A percentile compares a stretch with the other conserved stretches of the same genome.
These are phyloP conservation scores for Lodderomyces orthopsilosis DNA, from an alignment of 1,139 yeast species.

Conservation along the genomic window DNA sequence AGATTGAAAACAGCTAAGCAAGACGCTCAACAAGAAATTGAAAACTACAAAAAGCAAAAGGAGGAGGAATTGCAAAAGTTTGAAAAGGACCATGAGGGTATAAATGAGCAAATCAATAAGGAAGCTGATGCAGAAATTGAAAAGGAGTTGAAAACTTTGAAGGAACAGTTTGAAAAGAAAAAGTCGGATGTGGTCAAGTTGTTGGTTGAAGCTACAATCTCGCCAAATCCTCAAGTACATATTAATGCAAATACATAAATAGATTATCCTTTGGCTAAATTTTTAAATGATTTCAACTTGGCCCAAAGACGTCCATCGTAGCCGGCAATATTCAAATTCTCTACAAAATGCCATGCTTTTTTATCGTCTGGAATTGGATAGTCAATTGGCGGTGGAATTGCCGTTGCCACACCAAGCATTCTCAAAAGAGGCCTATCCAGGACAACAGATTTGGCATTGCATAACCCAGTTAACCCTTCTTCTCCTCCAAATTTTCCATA, in stretches of 20 bases:
- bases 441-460: slow-evolving; percentile 82
- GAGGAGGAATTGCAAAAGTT: slow-evolving; percentile 75
- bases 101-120: slow-evolving; percentile 64
- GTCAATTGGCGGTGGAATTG: slow-evolving; percentile 84
- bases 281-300: slow-evolving; percentile 40
- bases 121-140: slow-evolving; percentile 68
- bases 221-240: slow-evolving; percentile 81
- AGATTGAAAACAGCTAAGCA: slow-evolving; percentile 91
- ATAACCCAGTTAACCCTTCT: slow-evolving; percentile 88
- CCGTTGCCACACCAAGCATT: slow-evolving; percentile 59
- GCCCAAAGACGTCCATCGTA: slow-evolving; percentile 77
- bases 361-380: slow-evolving; percentile 82
- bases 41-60: slow-evolving; percentile 79
- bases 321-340: slow-evolving; percentile 80
- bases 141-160: slow-evolving; percentile 58
- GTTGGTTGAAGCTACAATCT: slow-evolving; percentile 74
- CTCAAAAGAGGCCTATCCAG: slow-evolving; percentile 74
- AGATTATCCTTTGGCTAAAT: slow-evolving; percentile 31
- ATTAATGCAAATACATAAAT: slow-evolving; percentile 53
- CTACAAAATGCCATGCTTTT: slow-evolving; percentile 85
- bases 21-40: slow-evolving; percentile 89
- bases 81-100: slow-evolving; percentile 67
- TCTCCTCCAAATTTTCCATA: slow-evolving; percentile 97
- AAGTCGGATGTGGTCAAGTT: slow-evolving; percentile 67
- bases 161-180: slow-evolving; percentile 60